Percentiles rank a stretch among this genome's conserved stretches.
Conservation (phyloP, 352 stramenopile genomes). For the Pythium grandisporangium region DNA sequence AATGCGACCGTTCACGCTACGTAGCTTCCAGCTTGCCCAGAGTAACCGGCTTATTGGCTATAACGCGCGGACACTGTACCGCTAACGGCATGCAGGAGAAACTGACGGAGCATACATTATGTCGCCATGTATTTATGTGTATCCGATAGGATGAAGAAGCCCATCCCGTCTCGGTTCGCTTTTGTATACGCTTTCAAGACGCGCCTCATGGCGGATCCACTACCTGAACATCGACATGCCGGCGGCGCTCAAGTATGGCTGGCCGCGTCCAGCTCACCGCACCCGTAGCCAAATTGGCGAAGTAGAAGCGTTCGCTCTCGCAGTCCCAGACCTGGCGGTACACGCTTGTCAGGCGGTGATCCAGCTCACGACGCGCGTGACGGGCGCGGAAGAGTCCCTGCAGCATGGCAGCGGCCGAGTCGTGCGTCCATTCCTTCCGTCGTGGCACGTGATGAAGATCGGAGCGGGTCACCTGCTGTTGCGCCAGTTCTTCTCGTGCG, state of each 20-base stretch:
- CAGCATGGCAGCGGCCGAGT: slow-evolving; percentile 28
- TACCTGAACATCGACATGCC: slow-evolving; percentile 15
- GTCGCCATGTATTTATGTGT: too few species aligned
- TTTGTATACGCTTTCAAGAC: too few species aligned
- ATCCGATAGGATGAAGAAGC: too few species aligned
- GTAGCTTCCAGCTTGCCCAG: too few species aligned
- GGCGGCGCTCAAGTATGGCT: slow-evolving; percentile 10
- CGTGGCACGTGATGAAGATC: too few species aligned
- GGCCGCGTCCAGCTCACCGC: slow-evolving; percentile 56
- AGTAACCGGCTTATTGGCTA: too few species aligned
- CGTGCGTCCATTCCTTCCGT: slow-evolving; percentile 36
- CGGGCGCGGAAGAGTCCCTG: slow-evolving; percentile 52
- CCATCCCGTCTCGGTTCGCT: too few species aligned
- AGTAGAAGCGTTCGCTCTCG: slow-evolving; percentile 47
- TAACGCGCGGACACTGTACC: too few species aligned
- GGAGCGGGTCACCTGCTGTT: slow-evolving; percentile 1
- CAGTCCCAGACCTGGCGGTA: slow-evolving; percentile 57
- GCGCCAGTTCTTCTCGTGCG: slow-evolving; percentile 23
- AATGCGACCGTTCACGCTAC: too few species aligned
- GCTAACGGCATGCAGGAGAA: too few species aligned
- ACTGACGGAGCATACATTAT: too few species aligned
- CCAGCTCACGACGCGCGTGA: slow-evolving; percentile 30
- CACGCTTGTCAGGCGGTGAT: slow-evolving; percentile 18
- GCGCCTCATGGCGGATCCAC: too few species aligned
- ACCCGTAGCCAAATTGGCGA: slow-evolving; percentile 58